Base-by-base conservation (phyloP, 2,329 filamentous ascomycete species). In the Blumeria graminis region DNA sequence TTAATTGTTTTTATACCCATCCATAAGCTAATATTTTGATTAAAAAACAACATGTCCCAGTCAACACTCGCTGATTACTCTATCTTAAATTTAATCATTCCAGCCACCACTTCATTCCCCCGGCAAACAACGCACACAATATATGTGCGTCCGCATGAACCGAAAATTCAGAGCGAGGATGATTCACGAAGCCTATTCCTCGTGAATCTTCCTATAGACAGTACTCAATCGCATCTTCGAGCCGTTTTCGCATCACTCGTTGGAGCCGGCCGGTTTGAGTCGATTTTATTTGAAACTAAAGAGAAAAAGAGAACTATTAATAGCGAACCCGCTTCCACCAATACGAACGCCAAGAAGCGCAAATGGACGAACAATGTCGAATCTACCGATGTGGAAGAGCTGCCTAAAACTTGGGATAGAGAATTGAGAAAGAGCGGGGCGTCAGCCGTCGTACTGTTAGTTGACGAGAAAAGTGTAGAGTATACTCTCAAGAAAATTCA, bases 171-270 rank as follows among this genome's bases (percentile, higher is more conserved):
- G 13, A 84, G 83, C 7, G 73, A 76, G 56, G 76, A 84, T 68
- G 84, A 90, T 63, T 72, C 78, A 14, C 81, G 89, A 62, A 88
- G 85, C 59, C 75, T 98, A 16, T 98, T 94, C 69, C 67, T 94
- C n/a, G 84, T 89, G 60, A 96, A 98, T 64, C 71, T 93, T 0
- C 92, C 92, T 6, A 74, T 83, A 60, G 89, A 95, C 66, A 82
- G 86, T 58, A 93, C 86, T 4, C 81, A 86, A 57, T 68, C 73
- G 0, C 85, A 89, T 63, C 74, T 96, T 45, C 81, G 86, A 48
- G 74, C 80, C 45, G 71, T 96, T 0, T 93, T 96, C 62, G 71
- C 78, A 0, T 72, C 76, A 0, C 76, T 93, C 14, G 75, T 95
- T 0, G 84, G 86, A 8, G 80, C 83, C 0, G 85, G 84, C 2